phyloP scores from a whole-genome alignment of 2,329 filamentous ascomycete species.

The Trichoderma sp. region DNA sequence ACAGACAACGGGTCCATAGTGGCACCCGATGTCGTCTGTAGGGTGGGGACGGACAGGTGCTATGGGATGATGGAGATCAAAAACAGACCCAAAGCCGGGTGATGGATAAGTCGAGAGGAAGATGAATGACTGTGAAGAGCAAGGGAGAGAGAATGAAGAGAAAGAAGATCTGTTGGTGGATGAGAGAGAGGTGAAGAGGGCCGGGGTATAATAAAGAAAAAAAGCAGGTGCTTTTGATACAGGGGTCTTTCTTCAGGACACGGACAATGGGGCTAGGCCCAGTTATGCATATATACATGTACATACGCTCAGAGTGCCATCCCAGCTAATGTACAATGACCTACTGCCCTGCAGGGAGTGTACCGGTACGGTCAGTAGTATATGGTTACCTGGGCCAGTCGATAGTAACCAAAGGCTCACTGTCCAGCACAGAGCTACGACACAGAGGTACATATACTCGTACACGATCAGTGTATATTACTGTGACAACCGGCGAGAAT shows the following conservation, averaged over 20 bases:
- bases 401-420: background rate
- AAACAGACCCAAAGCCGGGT: background rate
- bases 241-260: slow-evolving; percentile 22
- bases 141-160: background rate
- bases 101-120: background rate
- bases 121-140: background rate
- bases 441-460: background rate
- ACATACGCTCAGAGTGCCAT: slow-evolving; percentile 4
- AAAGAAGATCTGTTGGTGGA: background rate
- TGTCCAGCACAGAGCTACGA: slow-evolving; percentile 11
- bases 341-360: background rate
- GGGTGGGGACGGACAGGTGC: background rate
- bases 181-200: background rate
- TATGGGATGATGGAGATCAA: background rate
- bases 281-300: slow-evolving; percentile 10
- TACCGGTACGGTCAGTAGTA: background rate
- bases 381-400: too few relatives aligned
- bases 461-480: background rate
- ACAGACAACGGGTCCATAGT: slow-evolving; percentile 18
- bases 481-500: background rate
- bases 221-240: slow-evolving; percentile 10
- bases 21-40: background rate
- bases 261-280: slow-evolving; percentile 15
- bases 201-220: background rate
- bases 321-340: slow-evolving; percentile 19